A percentile compares a stretch with the other conserved stretches of the same genome.
Conservation (phyloP, 2,329 filamentous ascomycete genomes). For the Botrytis fabae region DNA sequence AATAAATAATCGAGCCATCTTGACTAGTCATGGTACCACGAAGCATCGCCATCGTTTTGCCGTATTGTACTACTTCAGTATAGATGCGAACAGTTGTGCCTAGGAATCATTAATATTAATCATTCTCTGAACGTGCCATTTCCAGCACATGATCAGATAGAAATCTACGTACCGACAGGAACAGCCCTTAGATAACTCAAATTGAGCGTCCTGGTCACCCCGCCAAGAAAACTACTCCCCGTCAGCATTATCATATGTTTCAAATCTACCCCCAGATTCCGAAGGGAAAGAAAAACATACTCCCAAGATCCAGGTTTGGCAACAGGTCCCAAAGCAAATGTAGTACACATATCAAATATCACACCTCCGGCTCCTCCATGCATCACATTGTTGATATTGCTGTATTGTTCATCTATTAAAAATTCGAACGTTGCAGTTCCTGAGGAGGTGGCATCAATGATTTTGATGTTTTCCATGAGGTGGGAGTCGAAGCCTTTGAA, state of each 20-base stretch:
- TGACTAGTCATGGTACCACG: constrained; percentile 50
- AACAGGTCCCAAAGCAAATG: constrained; percentile 50
- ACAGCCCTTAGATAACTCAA: constrained; percentile 53
- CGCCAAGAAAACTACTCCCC: constrained; percentile 47
- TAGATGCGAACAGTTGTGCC: constrained; percentile 47
- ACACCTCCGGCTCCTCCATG: constrained; percentile 56
- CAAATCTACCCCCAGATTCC: not conserved
- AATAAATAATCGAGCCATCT: constrained; percentile 50
- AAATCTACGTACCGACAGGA: constrained; percentile 44
- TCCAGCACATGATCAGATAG: not conserved
- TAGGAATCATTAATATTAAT: constrained; percentile 24
- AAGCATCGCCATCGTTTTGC: constrained; percentile 54
- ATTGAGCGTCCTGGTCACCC: constrained; percentile 51
- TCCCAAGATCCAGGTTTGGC: constrained; percentile 52
- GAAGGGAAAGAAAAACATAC: constrained; percentile 34
- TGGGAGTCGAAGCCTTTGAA: constrained; percentile 34
- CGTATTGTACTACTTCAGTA: constrained; percentile 47
- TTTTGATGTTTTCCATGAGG: constrained; percentile 33
- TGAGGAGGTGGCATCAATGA: constrained; percentile 39
- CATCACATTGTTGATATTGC: constrained; percentile 50
- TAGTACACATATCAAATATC: constrained; percentile 57
- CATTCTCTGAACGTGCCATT: not conserved
- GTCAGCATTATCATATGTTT: not conserved
- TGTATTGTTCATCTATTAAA: constrained; percentile 46
- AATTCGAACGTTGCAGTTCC: constrained; percentile 47